Evolutionary conservation across 129 eudicot genomes (phyloP).

Genomic region (Flaveria sonorensis): DNA sequence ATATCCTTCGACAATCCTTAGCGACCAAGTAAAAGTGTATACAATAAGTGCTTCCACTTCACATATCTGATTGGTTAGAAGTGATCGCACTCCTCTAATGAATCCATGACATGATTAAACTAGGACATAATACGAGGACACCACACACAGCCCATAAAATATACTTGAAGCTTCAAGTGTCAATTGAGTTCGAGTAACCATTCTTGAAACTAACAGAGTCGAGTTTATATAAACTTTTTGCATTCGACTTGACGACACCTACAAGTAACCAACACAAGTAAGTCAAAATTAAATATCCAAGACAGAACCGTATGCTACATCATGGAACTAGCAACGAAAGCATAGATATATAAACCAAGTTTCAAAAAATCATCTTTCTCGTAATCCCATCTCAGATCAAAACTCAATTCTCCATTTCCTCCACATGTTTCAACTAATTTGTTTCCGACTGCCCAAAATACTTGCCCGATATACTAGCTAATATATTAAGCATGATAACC

Average conservation of each 20-base stretch:
- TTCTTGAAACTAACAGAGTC: neutral
- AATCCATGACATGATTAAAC: neutral
- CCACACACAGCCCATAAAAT: too few relatives aligned
- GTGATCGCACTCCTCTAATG: too few relatives aligned
- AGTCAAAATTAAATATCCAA: neutral
- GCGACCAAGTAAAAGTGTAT: too few relatives aligned
- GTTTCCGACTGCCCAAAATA: slow-evolving; percentile 78
- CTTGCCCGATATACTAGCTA: slow-evolving; percentile 77
- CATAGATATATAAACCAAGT: neutral
- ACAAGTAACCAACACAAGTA: neutral
- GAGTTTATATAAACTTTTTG: neutral
- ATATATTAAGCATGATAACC: slow-evolving; percentile 73
- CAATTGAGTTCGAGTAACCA: neutral
- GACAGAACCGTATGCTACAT: neutral
- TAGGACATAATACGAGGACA: too few relatives aligned
- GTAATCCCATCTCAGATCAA: slow-evolving; percentile 21
- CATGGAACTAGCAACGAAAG: neutral
- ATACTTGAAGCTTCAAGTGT: too few relatives aligned
- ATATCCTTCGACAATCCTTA: too few relatives aligned
- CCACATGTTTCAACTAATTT: slow-evolving; percentile 7
- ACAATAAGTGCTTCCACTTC: too few relatives aligned
- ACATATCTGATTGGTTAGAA: too few relatives aligned
- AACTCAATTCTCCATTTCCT: slow-evolving; percentile 1
- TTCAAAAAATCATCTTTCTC: slow-evolving; percentile 2
- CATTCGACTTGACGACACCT: neutral